Conservation (phyloP, 208 protist species). For the Acanthamoeba royreba region DNA sequence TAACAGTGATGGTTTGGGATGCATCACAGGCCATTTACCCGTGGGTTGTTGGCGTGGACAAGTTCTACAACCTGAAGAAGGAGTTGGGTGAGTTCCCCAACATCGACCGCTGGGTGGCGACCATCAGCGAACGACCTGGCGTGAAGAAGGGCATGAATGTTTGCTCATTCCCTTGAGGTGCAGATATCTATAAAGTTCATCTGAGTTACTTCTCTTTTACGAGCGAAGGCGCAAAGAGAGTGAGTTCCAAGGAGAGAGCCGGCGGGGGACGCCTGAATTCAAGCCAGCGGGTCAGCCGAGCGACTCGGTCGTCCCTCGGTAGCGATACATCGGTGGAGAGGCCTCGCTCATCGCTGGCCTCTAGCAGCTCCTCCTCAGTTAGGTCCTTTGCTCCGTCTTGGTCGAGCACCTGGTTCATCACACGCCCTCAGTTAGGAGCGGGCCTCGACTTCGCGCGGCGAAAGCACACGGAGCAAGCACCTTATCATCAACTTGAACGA, state of each 20-base stretch:
- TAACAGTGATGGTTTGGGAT: too few species aligned
- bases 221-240: background rate
- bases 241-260: background rate
- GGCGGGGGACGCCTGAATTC: background rate
- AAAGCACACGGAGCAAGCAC: background rate
- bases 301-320: background rate
- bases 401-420: background rate
- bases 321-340: background rate
- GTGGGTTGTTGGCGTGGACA: background rate
- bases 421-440: background rate
- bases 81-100: conserved; percentile 48
- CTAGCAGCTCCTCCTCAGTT: background rate
- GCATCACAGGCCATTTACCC: conserved; percentile 42
- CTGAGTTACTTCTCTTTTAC: background rate
- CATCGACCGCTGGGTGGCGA: conserved; percentile 43
- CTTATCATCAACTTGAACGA: background rate
- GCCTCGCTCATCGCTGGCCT: background rate
- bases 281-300: background rate
- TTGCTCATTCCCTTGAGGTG: background rate
- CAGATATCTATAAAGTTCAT: background rate
- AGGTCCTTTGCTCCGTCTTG: background rate
- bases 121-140: conserved; percentile 53
- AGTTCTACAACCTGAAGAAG: background rate
- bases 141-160: conserved; percentile 60
- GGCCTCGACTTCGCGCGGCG: background rate